Evolutionary conservation across 805 yeast genomes (phyloP), one percentile per base, ranked within the genome.

Genomic region (Kodamaea laetipori): DNA sequence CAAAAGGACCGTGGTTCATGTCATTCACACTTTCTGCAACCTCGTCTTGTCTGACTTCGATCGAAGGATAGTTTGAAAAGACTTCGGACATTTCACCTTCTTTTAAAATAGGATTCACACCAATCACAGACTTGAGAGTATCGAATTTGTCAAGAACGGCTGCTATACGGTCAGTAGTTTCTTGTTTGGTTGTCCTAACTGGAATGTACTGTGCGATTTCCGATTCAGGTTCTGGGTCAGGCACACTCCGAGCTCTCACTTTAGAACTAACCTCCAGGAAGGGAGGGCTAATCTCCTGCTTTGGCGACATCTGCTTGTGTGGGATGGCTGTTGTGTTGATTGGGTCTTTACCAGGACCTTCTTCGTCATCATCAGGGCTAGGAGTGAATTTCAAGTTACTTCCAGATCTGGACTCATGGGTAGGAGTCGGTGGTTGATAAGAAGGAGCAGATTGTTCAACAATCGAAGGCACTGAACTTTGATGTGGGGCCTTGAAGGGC

Each of bases 1-100:
- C 37, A 28, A 53, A 45, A 10, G 54, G 51, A 8, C 56, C 57
- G 43, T 52, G 50, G 48, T 48, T 48, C 24, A 38, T 13, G 30
- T 50, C 12, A 9, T 47, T 15, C 28, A 36, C 4, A 4, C 28
- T 38, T 3, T 36, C 34, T 12, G 18, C 8, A 9, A n/a, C 12
- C 23, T 41, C 35, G 21, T 49, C 46, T 15, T 33, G 44, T 16
- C 50, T 46, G 11, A 28, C 42, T 24, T 46, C 39, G 11, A 52
- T 37, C 6, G 44, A 23, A 5, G 48, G 39, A 19, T 46, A 44
- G 46, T 39, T 46, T 30, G 36, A 45, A 25, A 50, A 48, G 6
- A 37, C 27, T 19, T 42, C 41, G 6, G 33, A 28, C 25, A 23
- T 31, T 23, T 37, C 41, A 12, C 15, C 23, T 1, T 21, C 18